These are phyloP conservation scores for Pseudopediastrum boryanum DNA, from an alignment of 139 green algal genomes.

Conservation along the genomic window DNA sequence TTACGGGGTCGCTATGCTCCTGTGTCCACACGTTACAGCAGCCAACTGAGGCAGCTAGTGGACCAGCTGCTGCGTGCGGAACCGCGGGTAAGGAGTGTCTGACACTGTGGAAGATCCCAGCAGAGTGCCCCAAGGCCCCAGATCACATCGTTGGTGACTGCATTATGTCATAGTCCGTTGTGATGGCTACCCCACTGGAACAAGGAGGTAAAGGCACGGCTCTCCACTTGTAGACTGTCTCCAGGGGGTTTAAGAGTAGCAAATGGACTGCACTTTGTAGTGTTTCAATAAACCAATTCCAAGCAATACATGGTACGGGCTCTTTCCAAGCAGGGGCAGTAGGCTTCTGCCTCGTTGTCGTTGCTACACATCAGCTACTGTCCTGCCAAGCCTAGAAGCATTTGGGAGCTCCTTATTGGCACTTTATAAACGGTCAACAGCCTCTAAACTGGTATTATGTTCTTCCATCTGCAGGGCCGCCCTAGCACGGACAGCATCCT, in stretches of 20 bases:
- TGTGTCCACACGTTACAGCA: slow-evolving; percentile 60
- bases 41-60: slow-evolving; percentile 45
- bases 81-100: slow-evolving; percentile 42
- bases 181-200: neutral
- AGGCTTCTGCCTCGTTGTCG: neutral
- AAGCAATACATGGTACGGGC: too few relatives aligned
- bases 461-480: slow-evolving; percentile 36
- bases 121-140: neutral
- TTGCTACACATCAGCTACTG: too few relatives aligned
- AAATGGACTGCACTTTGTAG: too few relatives aligned
- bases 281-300: too few relatives aligned
- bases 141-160: neutral
- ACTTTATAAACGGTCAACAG: too few relatives aligned
- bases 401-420: too few relatives aligned
- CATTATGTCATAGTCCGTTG: neutral
- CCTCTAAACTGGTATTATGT: neutral
- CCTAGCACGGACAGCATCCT: slow-evolving; percentile 54
- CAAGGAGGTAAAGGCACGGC: neutral
- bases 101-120: neutral
- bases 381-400: too few relatives aligned
- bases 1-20: slow-evolving; percentile 61
- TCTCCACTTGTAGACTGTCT: neutral
- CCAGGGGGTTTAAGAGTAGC: neutral
- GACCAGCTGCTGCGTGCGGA: slow-evolving; percentile 67
- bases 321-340: neutral